Conservation (phyloP, 2,329 filamentous ascomycete species). For the Pseudocercospora vitis region DNA sequence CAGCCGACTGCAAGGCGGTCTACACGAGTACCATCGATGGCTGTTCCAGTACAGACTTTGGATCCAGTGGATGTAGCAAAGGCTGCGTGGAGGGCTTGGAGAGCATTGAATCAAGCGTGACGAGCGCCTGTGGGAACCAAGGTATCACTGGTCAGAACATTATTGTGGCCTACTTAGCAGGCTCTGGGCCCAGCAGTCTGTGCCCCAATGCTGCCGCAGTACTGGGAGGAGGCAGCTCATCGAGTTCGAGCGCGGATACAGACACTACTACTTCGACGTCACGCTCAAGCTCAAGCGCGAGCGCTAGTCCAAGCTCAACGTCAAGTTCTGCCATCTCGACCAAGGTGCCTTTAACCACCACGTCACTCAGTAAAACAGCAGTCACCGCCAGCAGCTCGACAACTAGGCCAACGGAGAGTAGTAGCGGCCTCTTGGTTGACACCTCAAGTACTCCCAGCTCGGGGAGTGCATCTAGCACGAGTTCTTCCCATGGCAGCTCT, state of each 20-base stretch:
- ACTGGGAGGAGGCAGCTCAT: slow-evolving; percentile 15
- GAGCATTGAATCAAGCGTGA: slow-evolving; percentile 38
- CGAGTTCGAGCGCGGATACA: slow-evolving; percentile 10
- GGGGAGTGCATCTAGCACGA: slow-evolving; percentile 20
- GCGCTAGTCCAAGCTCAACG: slow-evolving; percentile 7
- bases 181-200: slow-evolving; percentile 41
- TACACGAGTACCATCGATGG: slow-evolving; percentile 45
- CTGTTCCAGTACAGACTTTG: slow-evolving; percentile 45
- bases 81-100: slow-evolving; percentile 45
- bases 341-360: slow-evolving; percentile 16
- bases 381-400: slow-evolving; percentile 23
- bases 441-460: slow-evolving; percentile 21
- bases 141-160: slow-evolving; percentile 43
- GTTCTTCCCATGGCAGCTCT: slow-evolving; percentile 23
- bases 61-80: slow-evolving; percentile 40
- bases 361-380: not conserved
- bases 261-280: slow-evolving; percentile 22
- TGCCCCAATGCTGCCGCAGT: slow-evolving; percentile 40
- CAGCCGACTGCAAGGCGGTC: slow-evolving; percentile 40
- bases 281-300: slow-evolving; percentile 21
- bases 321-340: slow-evolving; percentile 1
- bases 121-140: slow-evolving; percentile 37
- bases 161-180: slow-evolving; percentile 45
- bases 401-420: slow-evolving; percentile 18
- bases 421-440: slow-evolving; percentile 19